Evolutionary conservation across 1,284 basidiomycete genomes (phyloP), one percentile per base, ranked within the genome.

Genomic region (Malassezia cuniculi): DNA sequence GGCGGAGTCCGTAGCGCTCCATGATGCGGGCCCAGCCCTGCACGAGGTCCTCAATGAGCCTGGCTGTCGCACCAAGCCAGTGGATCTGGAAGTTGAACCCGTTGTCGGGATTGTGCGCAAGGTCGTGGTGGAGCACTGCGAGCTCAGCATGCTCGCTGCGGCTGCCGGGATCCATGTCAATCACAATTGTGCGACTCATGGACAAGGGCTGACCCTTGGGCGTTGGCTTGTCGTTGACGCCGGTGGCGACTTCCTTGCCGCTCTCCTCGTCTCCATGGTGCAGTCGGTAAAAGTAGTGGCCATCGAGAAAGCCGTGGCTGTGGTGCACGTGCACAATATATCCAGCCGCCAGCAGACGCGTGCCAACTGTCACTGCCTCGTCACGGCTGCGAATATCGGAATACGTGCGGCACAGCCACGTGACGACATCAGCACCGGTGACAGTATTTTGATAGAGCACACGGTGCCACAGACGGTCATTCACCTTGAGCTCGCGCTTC

Each of bases 61-160:
- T 78, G n/a, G 86, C 84, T 0, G 86, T 89, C 0, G 87, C 85
- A 7, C 86, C 87, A 17, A 95, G 80, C 90, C 93, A 97, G 54
- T 95, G 86, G 28, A 97, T 74, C 68, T 97, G 89, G 34, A 61
- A 66, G 36, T 65, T 67, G 49, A 67, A 67, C 11, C 64, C 62
- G 40, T 67, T 67, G 7, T 42, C 37, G 1, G 64, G 60, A 27
- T 67, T 67, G 50, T 66, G 64, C 17, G 64, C 51, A 1, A 62
- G 43, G 37, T 66, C 64, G 46, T 65, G 60, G 32, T 66, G 64
- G 20, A 66, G 34, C 36, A 65, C 53, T 3, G 62, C 61, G 3
- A 64, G 52, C 32, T 66, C 64, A 9, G 62, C 55, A 1, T 60
- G 57, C 25, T 62, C 57, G 26, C 54, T 57, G 12, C 52, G 50